Evolutionary conservation across 805 yeast genomes (phyloP).

Genomic region (Metschnikowia proteae): DNA sequence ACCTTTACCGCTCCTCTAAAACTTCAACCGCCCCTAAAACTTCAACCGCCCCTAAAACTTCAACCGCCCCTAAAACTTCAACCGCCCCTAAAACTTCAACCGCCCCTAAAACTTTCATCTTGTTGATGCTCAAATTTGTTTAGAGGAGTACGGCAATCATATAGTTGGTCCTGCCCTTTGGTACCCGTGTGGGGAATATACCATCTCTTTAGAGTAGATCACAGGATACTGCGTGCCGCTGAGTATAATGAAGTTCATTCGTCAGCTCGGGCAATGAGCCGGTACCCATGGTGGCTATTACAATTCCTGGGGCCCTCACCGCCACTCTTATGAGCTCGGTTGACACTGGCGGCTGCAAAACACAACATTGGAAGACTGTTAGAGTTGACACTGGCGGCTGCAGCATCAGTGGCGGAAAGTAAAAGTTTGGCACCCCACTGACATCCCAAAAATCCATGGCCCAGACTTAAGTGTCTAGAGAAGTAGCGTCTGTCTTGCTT

Average conservation of each 20-base stretch:
- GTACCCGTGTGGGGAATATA: conserved; percentile 57
- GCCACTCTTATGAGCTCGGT: conserved; percentile 46
- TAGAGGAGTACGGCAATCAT: too few species aligned
- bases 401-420: conserved; percentile 57
- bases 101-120: conserved; percentile 38
- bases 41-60: too few species aligned
- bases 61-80: too few species aligned
- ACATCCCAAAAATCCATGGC: conserved; percentile 71
- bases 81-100: conserved; percentile 6
- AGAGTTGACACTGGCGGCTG: conserved; percentile 34
- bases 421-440: conserved; percentile 60
- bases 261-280: conserved; percentile 57
- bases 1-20: too few species aligned
- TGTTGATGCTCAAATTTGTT: conserved; percentile 32
- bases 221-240: conserved; percentile 47
- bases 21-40: too few species aligned
- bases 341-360: conserved; percentile 60
- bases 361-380: conserved; percentile 40
- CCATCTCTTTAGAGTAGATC: conserved; percentile 66
- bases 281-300: conserved; percentile 69
- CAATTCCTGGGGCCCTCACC: conserved; percentile 51
- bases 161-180: conserved; percentile 17
- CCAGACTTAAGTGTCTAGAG: conserved; percentile 63
- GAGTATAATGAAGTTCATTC: conserved; percentile 38
- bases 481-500: conserved; percentile 67